Percentiles rank a stretch among this genome's conserved stretches.
phyloP scores from a whole-genome alignment of 169 alveolate genomes.

The Cryptosporidium canis region DNA sequence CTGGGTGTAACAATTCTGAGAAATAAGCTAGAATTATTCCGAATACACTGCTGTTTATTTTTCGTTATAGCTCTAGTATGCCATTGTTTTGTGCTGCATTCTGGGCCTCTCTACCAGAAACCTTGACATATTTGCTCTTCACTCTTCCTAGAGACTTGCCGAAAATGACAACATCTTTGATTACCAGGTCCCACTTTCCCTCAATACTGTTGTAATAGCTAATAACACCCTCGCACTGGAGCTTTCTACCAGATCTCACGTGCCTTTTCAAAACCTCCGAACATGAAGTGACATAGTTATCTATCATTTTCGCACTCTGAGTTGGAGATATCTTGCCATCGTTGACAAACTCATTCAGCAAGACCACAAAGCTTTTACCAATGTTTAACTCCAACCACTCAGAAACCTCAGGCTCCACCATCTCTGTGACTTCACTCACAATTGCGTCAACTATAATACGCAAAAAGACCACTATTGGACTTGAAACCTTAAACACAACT shows the following conservation, averaged over 20 bases:
- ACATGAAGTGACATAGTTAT: conserved; percentile 21
- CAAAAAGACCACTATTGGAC: too few species aligned
- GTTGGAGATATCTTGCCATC: conserved; percentile 1
- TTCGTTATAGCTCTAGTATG: too few species aligned
- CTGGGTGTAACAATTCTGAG: too few species aligned
- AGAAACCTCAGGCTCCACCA: conserved; percentile 25
- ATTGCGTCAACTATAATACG: too few species aligned
- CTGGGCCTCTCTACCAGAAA: conserved; percentile 23
- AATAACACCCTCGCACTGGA: conserved; percentile 21
- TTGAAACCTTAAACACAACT: too few species aligned
- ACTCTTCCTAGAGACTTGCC: conserved; percentile 62
- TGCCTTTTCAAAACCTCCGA: conserved; percentile 24
- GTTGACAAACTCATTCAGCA: conserved; percentile 40
- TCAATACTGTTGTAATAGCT: conserved; percentile 53
- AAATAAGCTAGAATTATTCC: too few species aligned
- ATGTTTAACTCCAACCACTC: conserved; percentile 57
- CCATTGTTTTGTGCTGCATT: neutral
- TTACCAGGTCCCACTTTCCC: conserved; percentile 35
- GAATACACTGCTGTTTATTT: too few species aligned
- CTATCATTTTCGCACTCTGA: conserved; percentile 32
- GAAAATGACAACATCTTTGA: conserved; percentile 9
- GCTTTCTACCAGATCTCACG: conserved; percentile 44
- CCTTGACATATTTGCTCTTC: conserved; percentile 31
- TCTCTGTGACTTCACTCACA: neutral
- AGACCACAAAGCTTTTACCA: conserved; percentile 34